Evolutionary conservation across 192 early-diverging fungal genomes (phyloP), one percentile per base, ranked within the genome.

Genomic region (Podila clonocystis): DNA sequence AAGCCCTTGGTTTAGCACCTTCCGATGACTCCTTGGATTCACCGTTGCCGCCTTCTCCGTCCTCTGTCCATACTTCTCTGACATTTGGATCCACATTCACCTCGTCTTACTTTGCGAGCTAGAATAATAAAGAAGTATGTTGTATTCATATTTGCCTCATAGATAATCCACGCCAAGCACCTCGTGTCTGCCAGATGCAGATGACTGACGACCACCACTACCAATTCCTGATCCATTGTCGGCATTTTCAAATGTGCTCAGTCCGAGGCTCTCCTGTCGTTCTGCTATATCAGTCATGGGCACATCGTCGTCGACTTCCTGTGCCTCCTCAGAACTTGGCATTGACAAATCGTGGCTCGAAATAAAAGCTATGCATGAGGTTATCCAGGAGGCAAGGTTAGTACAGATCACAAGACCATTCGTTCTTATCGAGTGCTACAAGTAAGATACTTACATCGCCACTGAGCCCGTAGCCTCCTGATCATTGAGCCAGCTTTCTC

Each of bases 361-460:
- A 12, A 79, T 79, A 61, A 79, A 79, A 19, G 65, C 76, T 79
- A 13, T 13, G 9, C 28, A 30, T 22, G 29, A 28, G 4, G 19
- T 3, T 17, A 5, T 2, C 13, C 9, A 5, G 6, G 19, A 19
- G 24, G 20, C 24, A 8, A 12, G 22, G 2, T 49, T 4, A 31
- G 6, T 9, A 15, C 45, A 28, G n/a, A 49, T 58, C 12, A 58
- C 13, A 68, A 36, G 69, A 33, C 8, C 13, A 3, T 45, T 45
- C 41, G 41, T 45, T 45, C 41, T 4, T 61, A 31, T 2, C 4
- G 50, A 26, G 41, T 29, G 19, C 7, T 24, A 49, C 20, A 33
- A 33, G 26, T 20, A 66, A 0, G 55, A 17, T 3, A 72, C 75
- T 79, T 79, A 79, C 75, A 52, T 19, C 75, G 69, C 75, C 75